Evolutionary conservation across 768 basidiomycete genomes (phyloP).

Genomic region (Suillus subalutaceus): DNA sequence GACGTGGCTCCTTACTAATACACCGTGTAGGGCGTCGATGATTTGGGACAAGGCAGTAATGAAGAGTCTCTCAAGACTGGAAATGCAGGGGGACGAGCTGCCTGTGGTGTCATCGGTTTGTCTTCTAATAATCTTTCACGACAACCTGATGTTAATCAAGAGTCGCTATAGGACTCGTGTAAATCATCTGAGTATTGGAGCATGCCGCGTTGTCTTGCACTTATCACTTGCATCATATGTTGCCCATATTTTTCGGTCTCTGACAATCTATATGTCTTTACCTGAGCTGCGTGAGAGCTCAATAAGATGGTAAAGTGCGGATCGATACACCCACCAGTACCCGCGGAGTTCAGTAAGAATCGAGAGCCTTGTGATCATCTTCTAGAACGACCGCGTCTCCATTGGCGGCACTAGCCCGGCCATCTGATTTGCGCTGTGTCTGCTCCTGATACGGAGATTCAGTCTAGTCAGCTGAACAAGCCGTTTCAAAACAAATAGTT

Average conservation of each 20-base stretch:
- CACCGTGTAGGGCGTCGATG: conserved; percentile 64
- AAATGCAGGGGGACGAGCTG: conserved; percentile 75
- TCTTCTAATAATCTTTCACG: conserved; percentile 6
- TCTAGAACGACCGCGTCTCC: background rate
- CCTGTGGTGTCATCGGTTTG: conserved; percentile 81
- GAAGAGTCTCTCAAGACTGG: conserved; percentile 77
- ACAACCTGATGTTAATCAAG: conserved; percentile 2
- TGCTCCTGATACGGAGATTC: background rate
- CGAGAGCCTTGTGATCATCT: background rate
- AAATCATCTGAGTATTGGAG: conserved; percentile 11
- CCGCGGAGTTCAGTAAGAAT: background rate
- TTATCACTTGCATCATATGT: conserved; percentile 9
- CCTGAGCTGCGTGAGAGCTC: background rate
- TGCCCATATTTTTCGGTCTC: conserved; percentile 23
- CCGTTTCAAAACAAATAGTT: background rate
- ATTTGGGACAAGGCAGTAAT: conserved; percentile 71
- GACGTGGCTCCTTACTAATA: conserved; percentile 14
- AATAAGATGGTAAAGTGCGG: background rate
- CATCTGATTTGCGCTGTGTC: background rate
- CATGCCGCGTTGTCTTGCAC: background rate
- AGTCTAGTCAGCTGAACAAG: conserved; percentile 3
- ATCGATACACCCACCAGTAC: background rate
- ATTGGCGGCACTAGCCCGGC: background rate
- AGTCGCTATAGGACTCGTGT: conserved; percentile 23
- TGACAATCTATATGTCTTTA: conserved; percentile 1